Evolutionary conservation across 495 filamentous ascomycete genomes (phyloP).

Genomic region (Daldinia caldariorum): DNA sequence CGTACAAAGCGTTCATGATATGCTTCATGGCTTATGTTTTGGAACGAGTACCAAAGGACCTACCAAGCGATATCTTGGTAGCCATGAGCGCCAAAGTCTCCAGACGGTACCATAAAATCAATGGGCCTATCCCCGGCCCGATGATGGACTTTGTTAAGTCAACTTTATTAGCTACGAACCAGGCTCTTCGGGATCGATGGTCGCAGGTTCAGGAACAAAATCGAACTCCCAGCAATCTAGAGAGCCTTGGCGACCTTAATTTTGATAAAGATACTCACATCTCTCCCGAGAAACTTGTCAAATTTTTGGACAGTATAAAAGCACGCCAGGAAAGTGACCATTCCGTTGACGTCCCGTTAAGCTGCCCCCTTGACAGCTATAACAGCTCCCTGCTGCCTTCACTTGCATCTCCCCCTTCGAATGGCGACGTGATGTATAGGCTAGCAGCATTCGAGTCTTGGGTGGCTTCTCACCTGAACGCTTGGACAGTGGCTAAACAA

Average conservation of each 20-base stretch:
- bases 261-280: constrained; percentile 17
- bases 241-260: not conserved
- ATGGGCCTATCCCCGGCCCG: not conserved
- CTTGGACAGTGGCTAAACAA: constrained; percentile 6
- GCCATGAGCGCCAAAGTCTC: constrained; percentile 62
- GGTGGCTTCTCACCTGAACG: constrained; percentile 25
- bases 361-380: constrained; percentile 2
- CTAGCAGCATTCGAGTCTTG: constrained; percentile 31
- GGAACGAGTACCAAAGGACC: constrained; percentile 18
- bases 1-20: constrained; percentile 68
- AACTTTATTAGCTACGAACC: not conserved
- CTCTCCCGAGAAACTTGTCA: constrained; percentile 4
- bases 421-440: not conserved
- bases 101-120: constrained; percentile 60
- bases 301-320: constrained; percentile 7
- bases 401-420: not conserved
- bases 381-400: not conserved
- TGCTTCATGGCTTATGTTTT: constrained; percentile 60
- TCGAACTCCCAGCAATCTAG: not conserved
- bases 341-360: not conserved
- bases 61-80: constrained; percentile 51
- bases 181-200: constrained; percentile 19
- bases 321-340: not conserved
- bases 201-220: constrained; percentile 11
- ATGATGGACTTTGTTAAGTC: constrained; percentile 38